A percentile compares a stretch with the other conserved stretches of the same genome.
Evolutionary conservation across 2,329 filamentous ascomycete genomes (phyloP).

Genomic region (Chrysoporthe cubensis): DNA sequence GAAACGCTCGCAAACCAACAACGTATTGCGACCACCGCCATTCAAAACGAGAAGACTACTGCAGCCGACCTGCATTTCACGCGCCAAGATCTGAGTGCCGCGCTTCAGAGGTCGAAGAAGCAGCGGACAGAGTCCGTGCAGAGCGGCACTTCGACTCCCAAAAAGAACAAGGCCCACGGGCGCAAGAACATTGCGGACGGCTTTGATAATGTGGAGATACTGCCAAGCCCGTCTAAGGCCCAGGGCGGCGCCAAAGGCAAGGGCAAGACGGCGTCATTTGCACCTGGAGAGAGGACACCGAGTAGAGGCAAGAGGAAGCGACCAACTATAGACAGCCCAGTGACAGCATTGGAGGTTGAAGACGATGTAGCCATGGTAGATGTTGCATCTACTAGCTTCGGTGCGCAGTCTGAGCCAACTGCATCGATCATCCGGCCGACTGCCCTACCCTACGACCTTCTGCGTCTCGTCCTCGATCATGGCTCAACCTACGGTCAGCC

Average conservation of each 20-base stretch:
- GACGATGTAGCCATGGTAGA: constrained; percentile 41
- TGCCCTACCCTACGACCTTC: constrained; percentile 28
- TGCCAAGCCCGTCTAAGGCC: constrained; percentile 57
- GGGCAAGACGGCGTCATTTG: constrained; percentile 44
- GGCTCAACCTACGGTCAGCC: constrained; percentile 57
- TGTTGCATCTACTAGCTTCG: constrained; percentile 4
- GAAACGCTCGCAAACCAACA: constrained; percentile 69
- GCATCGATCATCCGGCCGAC: constrained; percentile 30
- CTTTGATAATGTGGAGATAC: constrained; percentile 71
- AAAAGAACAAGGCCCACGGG: constrained; percentile 57
- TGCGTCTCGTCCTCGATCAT: constrained; percentile 69
- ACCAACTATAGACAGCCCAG: constrained; percentile 66
- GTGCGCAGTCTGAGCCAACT: constrained; percentile 6
- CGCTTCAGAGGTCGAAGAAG: constrained; percentile 47
- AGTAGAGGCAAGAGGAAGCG: constrained; percentile 74
- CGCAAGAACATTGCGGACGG: constrained; percentile 69
- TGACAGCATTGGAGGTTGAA: constrained; percentile 61
- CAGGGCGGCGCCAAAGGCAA: constrained; percentile 43
- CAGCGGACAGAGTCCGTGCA: constrained; percentile 47
- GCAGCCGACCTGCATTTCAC: constrained; percentile 74
- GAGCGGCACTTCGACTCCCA: constrained; percentile 60
- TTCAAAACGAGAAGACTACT: constrained; percentile 66
- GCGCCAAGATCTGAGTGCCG: constrained; percentile 71
- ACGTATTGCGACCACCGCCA: constrained; percentile 65
- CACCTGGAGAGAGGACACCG: constrained; percentile 60